Base-by-base conservation (phyloP, 23 red algal genomes). In the Gracilaria gracilis region DNA sequence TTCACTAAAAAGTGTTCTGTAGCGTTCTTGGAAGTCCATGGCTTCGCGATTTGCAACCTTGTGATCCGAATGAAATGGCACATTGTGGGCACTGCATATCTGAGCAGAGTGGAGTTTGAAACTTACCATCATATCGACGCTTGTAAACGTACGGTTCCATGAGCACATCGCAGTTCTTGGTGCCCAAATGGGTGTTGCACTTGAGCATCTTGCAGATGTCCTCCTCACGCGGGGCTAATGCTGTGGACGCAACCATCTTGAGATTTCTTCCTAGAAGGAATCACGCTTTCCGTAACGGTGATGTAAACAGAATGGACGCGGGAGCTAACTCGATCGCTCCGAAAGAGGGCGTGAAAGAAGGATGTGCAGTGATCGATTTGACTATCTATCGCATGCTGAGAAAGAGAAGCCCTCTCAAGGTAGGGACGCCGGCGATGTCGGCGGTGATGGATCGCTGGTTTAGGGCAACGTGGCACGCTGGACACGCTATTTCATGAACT, bases 201-300 rank as follows among this genome's bases (percentile, higher is more conserved):
- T 93, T 95, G 47, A 99, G 91, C 97, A 99, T 99, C 53, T 99
- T 99, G 71, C 80, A 80, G 37, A 99, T 95, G 82, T 99, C 97
- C 36, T 99, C 94, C 38, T 99, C 72, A 58, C 89, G 89, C 0
- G 89, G 78, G 27, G 78, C 47, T 32, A 84, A 82, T 39, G 59
- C 89, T 6, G 79, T 76, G 4, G 78, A 73, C 13, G 80, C 89
- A 17, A 80, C 87, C 87, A 90, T 90, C 40, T 51, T 49, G 81
- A 67, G 11, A 20, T 31, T 65, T 31, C 17, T 70, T 11, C 27
- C 32, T 2, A 70, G 57, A 3, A 37, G 0, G 14, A 50, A 34
- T 37, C 28, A 69, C 6, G 31, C 28, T 20, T 69, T 69, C 64
- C 27, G 33, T 32, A 69, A 15, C 1, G 64, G 28, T 28, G 7